phyloP scores from a whole-genome alignment of 2,329 filamentous ascomycete species.

The Atkinsonella hypoxylon region DNA sequence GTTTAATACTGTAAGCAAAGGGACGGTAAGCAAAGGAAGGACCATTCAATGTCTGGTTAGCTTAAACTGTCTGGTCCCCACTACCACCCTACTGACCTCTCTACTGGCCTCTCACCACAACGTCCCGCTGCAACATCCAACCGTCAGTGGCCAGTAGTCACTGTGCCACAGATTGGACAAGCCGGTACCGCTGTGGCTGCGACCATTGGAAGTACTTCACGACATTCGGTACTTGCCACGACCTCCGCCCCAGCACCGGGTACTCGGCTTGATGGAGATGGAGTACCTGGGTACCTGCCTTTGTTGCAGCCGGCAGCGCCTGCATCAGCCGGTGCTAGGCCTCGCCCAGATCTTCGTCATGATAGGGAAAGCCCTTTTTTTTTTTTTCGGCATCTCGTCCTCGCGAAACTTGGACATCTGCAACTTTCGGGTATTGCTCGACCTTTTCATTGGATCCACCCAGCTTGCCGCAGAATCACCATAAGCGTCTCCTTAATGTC shows the following conservation, averaged over 20 bases:
- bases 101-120: background rate
- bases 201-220: too few relatives aligned
- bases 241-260: background rate
- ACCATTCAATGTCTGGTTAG: too few relatives aligned
- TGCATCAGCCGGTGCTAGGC: background rate
- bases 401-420: slow-evolving; percentile 1
- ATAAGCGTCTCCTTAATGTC: background rate
- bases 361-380: background rate
- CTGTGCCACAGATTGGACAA: background rate
- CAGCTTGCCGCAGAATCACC: slow-evolving; percentile 1
- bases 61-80: too few relatives aligned
- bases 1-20: too few relatives aligned
- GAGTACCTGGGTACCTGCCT: background rate
- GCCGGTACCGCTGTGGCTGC: background rate
- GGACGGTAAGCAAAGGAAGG: too few relatives aligned
- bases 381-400: background rate
- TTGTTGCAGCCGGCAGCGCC: background rate
- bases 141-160: background rate
- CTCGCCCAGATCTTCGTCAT: background rate
- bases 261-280: too few relatives aligned
- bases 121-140: background rate
- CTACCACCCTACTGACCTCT: too few relatives aligned
- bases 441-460: slow-evolving; percentile 3
- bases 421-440: slow-evolving; percentile 4
- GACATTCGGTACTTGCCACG: too few relatives aligned